Percentiles rank a stretch among this genome's conserved stretches.
Conservation (phyloP, 768 basidiomycete species). For the Tulasnella sp. region DNA sequence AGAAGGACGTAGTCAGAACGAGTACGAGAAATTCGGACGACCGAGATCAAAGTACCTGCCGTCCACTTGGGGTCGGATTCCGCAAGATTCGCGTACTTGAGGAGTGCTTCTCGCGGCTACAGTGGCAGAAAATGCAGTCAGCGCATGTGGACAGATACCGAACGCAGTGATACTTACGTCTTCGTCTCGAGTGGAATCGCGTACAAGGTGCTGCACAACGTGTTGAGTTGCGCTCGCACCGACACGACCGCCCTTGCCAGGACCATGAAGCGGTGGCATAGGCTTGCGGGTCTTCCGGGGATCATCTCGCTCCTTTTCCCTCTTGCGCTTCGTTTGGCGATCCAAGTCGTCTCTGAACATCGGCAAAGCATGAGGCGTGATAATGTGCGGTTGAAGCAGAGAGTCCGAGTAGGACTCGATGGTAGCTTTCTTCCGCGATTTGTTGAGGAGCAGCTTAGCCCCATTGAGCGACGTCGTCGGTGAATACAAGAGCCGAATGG, state of each 20-base stretch:
- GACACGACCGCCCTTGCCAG: conserved; percentile 86
- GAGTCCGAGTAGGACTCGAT: conserved; percentile 85
- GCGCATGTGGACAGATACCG: conserved; percentile 18
- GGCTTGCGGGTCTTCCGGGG: conserved; percentile 87
- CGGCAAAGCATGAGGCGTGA: conserved; percentile 83
- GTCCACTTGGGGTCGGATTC: conserved; percentile 79
- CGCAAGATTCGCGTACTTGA: conserved; percentile 75
- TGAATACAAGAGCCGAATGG: conserved; percentile 85
- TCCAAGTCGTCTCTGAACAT: conserved; percentile 74
- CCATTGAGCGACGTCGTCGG: conserved; percentile 83
- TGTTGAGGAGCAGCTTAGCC: conserved; percentile 77
- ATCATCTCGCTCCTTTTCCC: conserved; percentile 80
- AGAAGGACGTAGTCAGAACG: not conserved
- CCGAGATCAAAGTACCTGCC: conserved; percentile 46
- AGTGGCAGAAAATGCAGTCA: not conserved
- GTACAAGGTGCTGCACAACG: conserved; percentile 87
- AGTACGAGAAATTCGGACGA: conserved; percentile 25
- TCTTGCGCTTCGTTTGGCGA: conserved; percentile 58
- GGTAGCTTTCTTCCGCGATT: conserved; percentile 68
- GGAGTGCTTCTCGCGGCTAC: conserved; percentile 92
- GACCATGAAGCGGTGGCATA: conserved; percentile 84
- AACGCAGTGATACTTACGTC: conserved; percentile 62
- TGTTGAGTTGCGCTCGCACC: conserved; percentile 97
- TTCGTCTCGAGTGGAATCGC: conserved; percentile 82
- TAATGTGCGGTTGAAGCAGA: conserved; percentile 71